These are phyloP conservation scores for Penicillium antarcticum DNA, from an alignment of 495 filamentous ascomycete genomes.

Conservation along the genomic window DNA sequence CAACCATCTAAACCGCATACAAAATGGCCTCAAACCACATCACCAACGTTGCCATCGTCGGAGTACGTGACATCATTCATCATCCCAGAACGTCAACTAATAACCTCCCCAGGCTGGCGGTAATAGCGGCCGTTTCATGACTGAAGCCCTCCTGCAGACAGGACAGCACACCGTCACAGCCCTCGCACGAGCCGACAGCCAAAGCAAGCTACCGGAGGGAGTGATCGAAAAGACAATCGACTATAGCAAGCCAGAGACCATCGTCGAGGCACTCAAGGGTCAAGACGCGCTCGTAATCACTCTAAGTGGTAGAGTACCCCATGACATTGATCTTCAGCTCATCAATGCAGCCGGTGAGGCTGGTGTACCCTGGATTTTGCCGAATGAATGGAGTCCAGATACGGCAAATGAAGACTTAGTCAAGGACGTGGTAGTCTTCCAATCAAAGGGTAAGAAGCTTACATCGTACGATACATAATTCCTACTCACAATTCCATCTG, in stretches of 20 bases:
- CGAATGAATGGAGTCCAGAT: slow-evolving; percentile 55
- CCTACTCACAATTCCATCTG: background rate
- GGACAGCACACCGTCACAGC: slow-evolving; percentile 53
- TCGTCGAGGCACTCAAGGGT: slow-evolving; percentile 46
- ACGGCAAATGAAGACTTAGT: slow-evolving; percentile 27
- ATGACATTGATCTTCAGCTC: slow-evolving; percentile 43
- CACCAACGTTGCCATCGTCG: slow-evolving; percentile 13
- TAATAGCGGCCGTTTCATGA: slow-evolving; percentile 51
- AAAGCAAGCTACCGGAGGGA: slow-evolving; percentile 37
- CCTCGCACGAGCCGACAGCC: slow-evolving; percentile 44
- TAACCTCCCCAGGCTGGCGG: slow-evolving; percentile 51
- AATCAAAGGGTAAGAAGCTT: slow-evolving; percentile 6
- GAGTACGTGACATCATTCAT: slow-evolving; percentile 4
- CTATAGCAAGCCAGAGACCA: slow-evolving; percentile 41
- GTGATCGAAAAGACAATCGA: slow-evolving; percentile 39
- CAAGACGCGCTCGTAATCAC: slow-evolving; percentile 62
- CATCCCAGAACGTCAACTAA: background rate
- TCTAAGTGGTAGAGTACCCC: slow-evolving; percentile 36
- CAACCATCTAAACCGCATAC: no score
- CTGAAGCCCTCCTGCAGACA: slow-evolving; percentile 44
- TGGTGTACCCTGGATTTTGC: slow-evolving; percentile 57
- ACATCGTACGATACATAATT: background rate
- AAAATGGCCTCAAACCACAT: slow-evolving; percentile 14
- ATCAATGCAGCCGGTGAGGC: slow-evolving; percentile 60
- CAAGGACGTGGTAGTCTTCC: slow-evolving; percentile 29